Evolutionary conservation across 352 stramenopile species (phyloP).

Genomic region (Discostella stelligera): DNA sequence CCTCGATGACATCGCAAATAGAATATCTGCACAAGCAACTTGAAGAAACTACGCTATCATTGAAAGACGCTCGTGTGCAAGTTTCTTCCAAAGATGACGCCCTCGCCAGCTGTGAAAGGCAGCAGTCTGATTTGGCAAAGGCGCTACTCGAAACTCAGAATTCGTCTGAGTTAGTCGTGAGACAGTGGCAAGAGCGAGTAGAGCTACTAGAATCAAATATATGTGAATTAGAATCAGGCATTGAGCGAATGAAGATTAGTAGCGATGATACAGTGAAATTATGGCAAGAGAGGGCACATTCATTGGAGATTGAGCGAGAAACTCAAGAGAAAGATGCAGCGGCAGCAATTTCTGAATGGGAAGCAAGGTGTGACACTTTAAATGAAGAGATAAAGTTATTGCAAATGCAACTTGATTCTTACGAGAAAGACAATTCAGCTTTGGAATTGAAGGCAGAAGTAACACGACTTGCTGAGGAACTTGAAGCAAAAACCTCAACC

Average conservation of each 20-base stretch:
- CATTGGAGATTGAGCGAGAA: not conserved
- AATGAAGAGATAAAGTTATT: slow-evolving; percentile 46
- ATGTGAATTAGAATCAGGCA: slow-evolving; percentile 34
- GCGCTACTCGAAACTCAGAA: slow-evolving; percentile 50
- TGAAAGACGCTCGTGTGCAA: slow-evolving; percentile 21
- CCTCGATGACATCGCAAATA: slow-evolving; percentile 14
- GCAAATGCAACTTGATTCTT: slow-evolving; percentile 21
- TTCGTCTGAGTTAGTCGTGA: slow-evolving; percentile 58
- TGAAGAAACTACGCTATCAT: slow-evolving; percentile 9
- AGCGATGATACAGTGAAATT: slow-evolving; percentile 5
- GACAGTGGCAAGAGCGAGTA: slow-evolving; percentile 59
- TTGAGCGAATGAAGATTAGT: slow-evolving; percentile 17
- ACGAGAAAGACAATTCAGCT: slow-evolving; percentile 19
- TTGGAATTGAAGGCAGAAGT: slow-evolving; percentile 16
- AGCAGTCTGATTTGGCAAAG: slow-evolving; percentile 43
- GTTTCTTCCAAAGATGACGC: slow-evolving; percentile 43
- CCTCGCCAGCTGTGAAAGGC: slow-evolving; percentile 39
- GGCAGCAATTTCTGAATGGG: slow-evolving; percentile 69
- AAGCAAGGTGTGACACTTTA: slow-evolving; percentile 49
- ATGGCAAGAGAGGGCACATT: slow-evolving; percentile 3
- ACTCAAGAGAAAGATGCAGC: slow-evolving; percentile 49
- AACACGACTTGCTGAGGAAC: slow-evolving; percentile 4
- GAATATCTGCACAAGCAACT: slow-evolving; percentile 24
- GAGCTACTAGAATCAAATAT: slow-evolving; percentile 57
- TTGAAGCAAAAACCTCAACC: slow-evolving; percentile 10